phyloP scores from a whole-genome alignment of 805 yeast species.

The Starmera caribaea region DNA sequence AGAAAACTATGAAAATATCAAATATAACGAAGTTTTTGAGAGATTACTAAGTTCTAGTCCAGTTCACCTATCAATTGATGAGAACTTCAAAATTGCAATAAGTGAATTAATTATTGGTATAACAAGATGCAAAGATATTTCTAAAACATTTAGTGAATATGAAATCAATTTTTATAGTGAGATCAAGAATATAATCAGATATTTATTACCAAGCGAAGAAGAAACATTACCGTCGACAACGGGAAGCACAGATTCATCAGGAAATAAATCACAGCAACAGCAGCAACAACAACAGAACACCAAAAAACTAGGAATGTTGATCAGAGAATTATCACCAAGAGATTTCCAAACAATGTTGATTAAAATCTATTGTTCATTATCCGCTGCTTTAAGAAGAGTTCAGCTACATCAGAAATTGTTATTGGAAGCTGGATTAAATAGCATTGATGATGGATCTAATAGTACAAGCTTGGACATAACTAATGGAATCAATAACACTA shows the following conservation, averaged over 20 bases:
- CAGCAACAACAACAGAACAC: too few species aligned
- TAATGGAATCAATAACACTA: constrained; percentile 52
- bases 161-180: constrained; percentile 64
- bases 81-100: constrained; percentile 33
- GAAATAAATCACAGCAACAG: constrained; percentile 1
- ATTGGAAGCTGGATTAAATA: constrained; percentile 55
- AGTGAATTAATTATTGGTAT: constrained; percentile 43
- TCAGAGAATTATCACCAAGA: constrained; percentile 57
- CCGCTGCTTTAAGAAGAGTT: constrained; percentile 67
- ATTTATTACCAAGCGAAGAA: constrained; percentile 47
- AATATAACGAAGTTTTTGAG: constrained; percentile 37
- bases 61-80: constrained; percentile 29
- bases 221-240: constrained; percentile 8
- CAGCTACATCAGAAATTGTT: constrained; percentile 72
- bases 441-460: constrained; percentile 28
- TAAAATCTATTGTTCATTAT: constrained; percentile 48
- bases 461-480: constrained; percentile 56
- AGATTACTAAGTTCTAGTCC: constrained; percentile 29
- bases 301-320: constrained; percentile 29
- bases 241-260: constrained; percentile 3
- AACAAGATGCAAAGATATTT: constrained; percentile 49
- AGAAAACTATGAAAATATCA: constrained; percentile 40
- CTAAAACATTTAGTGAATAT: constrained; percentile 51
- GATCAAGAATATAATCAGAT: constrained; percentile 61
- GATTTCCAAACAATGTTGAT: constrained; percentile 70